These are phyloP conservation scores for Botrytis hyacinthi DNA, from an alignment of 2,329 filamentous ascomycete species.

Conservation along the genomic window DNA sequence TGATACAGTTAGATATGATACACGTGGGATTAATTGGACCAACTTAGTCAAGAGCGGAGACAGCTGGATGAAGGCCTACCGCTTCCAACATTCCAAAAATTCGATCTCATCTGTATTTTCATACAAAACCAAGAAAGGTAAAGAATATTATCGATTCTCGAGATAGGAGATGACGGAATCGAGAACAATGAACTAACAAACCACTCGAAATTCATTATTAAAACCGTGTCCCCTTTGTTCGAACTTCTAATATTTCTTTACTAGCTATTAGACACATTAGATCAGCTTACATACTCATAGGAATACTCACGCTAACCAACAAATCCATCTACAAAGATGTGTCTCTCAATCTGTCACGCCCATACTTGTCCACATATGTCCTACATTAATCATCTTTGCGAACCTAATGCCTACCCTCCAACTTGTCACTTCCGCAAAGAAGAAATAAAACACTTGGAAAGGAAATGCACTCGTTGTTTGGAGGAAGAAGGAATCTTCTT, in stretches of 20 bases:
- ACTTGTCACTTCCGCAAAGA: background rate
- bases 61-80: background rate
- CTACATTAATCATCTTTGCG: background rate
- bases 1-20: background rate
- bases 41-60: too few relatives aligned
- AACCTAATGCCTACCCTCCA: background rate
- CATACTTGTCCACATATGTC: background rate
- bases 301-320: background rate
- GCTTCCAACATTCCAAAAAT: background rate
- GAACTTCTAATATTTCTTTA: background rate
- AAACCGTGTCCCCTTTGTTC: background rate
- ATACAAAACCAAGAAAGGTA: fast-evolving
- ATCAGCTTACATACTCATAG: background rate
- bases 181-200: background rate
- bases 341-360: background rate
- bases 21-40: background rate
- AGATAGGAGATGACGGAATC: background rate
- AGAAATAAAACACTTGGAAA: background rate
- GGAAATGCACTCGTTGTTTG: background rate
- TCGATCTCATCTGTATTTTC: background rate
- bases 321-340: background rate
- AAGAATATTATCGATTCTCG: too few relatives aligned
- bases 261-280: background rate
- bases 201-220: background rate
- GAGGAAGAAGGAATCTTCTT: background rate